Percentiles rank a stretch among this genome's conserved stretches.
These are phyloP conservation scores for Neonectria magnoliae DNA, from an alignment of 2,329 filamentous ascomycete genomes.

Conservation along the genomic window DNA sequence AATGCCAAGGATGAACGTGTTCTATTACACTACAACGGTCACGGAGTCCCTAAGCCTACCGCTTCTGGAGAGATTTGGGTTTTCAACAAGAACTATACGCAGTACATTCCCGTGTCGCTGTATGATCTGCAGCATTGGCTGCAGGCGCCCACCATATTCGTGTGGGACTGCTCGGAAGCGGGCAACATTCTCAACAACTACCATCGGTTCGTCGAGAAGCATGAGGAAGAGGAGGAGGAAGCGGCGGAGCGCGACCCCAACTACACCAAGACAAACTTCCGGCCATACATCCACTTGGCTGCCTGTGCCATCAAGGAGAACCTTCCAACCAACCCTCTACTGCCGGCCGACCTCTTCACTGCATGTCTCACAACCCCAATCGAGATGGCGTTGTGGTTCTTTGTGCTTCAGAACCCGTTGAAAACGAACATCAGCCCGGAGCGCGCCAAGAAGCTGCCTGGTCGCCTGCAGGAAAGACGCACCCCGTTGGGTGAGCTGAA, in stretches of 20 bases:
- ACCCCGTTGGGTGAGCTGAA: constrained; percentile 96
- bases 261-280: constrained; percentile 79
- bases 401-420: constrained; percentile 89
- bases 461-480: constrained; percentile 88
- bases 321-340: constrained; percentile 89
- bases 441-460: constrained; percentile 88
- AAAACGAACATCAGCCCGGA: constrained; percentile 77
- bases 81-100: constrained; percentile 98
- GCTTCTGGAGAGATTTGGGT: constrained; percentile 98
- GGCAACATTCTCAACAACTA: constrained; percentile 97
- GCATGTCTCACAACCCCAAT: constrained; percentile 96
- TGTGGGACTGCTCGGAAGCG: constrained; percentile 97
- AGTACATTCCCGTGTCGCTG: constrained; percentile 96
- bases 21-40: constrained; percentile 98
- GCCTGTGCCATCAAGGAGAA: constrained; percentile 92
- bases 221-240: constrained; percentile 88
- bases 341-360: constrained; percentile 95
- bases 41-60: constrained; percentile 95
- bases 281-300: constrained; percentile 85
- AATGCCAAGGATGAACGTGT: constrained; percentile 97
- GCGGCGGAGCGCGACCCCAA: constrained; percentile 79
- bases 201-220: constrained; percentile 92
- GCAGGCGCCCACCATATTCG: constrained; percentile 92
- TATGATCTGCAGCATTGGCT: constrained; percentile 97
- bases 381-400: constrained; percentile 96